Evolutionary conservation across 1,284 basidiomycete genomes (phyloP), one percentile per base, ranked within the genome.

Genomic region (Pseudozyma pruni): DNA sequence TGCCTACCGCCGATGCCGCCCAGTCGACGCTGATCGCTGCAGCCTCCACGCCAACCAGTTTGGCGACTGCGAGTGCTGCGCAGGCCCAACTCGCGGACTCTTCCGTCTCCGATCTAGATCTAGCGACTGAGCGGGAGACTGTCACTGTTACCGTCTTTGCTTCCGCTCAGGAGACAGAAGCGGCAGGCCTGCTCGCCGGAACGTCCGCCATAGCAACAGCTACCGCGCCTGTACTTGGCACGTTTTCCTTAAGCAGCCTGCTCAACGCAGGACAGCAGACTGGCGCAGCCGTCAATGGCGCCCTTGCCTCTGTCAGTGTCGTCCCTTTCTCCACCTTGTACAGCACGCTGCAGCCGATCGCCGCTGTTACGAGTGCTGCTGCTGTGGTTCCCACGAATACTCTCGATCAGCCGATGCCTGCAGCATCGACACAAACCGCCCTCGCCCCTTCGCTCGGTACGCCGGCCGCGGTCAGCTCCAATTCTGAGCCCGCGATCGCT

Each of bases 1-100:
- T 14, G 14, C 4, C 40, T 7, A 7, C 33, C 3, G 8, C 22
- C 19, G 22, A 31, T 7, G 38, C 41, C 13, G 33, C 42, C 14
- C 41, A 53, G 14, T 53, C 50, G 19, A 44, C 50, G 19, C 20
- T 53, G 2, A 11, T 45, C 23, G 50, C 50, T 14, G 27, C 35
- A 6, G 50, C 50, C 34, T 53, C 27, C 19, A 45, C 42, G 40
- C 27, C 27, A 6, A 45, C 41, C n/a, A 23, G 14, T 8, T 13
- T 33, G 29, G 39, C 29, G 22, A 44, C 52, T 25, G 48, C 48
- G 16, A 38, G n/a, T 25, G 48, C 39, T 10, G 22, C 29, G n/a
- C 17, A 32, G 20, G 20, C 47, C 16, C 20, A 19, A 16, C 14
- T 23, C 8, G 39, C 32, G 8, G 31, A 17, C 8, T 46, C 44